Evolutionary conservation across 2,329 filamentous ascomycete genomes (phyloP).

Genomic region (Stachybotrys chartarum): DNA sequence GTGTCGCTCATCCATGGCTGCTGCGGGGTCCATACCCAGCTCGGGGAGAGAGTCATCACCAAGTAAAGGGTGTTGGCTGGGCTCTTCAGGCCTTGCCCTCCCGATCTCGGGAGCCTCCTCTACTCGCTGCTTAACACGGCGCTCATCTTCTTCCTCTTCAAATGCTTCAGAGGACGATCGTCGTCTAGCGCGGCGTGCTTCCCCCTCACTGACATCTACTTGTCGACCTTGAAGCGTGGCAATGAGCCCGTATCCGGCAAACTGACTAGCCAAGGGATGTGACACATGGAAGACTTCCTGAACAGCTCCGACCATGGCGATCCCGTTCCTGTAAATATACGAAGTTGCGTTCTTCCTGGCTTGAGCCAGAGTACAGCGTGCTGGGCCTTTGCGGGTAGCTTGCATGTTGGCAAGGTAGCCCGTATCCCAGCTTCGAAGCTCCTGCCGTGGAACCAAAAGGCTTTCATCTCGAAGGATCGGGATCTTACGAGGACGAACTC

Average conservation of each 20-base stretch:
- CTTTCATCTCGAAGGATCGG: too few relatives aligned
- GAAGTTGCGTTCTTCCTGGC: constrained; percentile 29
- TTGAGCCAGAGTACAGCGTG: constrained; percentile 20
- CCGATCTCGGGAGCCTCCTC: constrained; percentile 20
- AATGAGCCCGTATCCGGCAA: constrained; percentile 38
- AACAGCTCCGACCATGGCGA: constrained; percentile 22
- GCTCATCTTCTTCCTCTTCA: constrained; percentile 24
- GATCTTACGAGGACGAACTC: too few relatives aligned
- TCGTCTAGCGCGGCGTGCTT: constrained; percentile 20
- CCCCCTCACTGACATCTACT: constrained; percentile 7
- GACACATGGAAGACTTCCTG: constrained; percentile 16
- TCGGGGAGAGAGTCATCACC: constrained; percentile 48
- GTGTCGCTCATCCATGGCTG: constrained; percentile 60
- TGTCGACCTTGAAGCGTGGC: constrained; percentile 18
- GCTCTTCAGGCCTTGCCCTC: constrained; percentile 12
- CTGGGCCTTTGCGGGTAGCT: constrained; percentile 16
- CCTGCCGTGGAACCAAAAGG: too few relatives aligned
- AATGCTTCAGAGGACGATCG: constrained; percentile 38
- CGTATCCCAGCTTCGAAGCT: constrained; percentile 25
- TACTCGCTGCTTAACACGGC: constrained; percentile 25
- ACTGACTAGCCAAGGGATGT: constrained; percentile 35
- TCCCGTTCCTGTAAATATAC: constrained; percentile 24
- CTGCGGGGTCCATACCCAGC: constrained; percentile 60
- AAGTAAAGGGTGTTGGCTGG: constrained; percentile 10
- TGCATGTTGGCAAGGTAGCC: constrained; percentile 51